Evolutionary conservation across 1,284 basidiomycete genomes (phyloP), one percentile per base, ranked within the genome.

Genomic region (Lentinula novae-zelandiae): DNA sequence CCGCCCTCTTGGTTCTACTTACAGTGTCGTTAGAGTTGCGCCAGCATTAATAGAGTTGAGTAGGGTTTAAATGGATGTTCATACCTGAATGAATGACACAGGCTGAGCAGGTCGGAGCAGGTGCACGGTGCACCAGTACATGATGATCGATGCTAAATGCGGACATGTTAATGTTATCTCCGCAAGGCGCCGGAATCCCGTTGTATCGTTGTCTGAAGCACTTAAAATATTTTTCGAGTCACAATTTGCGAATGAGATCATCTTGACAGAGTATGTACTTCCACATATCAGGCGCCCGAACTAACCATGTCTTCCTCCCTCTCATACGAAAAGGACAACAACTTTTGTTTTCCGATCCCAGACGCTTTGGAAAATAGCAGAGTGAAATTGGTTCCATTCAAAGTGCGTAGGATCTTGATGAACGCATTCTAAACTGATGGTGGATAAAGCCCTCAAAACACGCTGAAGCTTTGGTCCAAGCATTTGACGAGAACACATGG

Each of bases 321-420:
- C 53, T 54, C 53, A 54, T 54, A 39, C 10, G 53, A 54, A 54
- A 60, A 53, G 27, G 63, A 64, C 57, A 42, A 27, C 6, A 58
- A 60, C 46, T 65, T 65, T 27, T 63, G 60, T 49, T 63, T 63
- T 40, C 62, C 62, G n/a, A 49, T 62, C 15, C 62, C 64, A 13
- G 58, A 60, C 34, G 55, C 53, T 10, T 50, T 63, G 12, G 64
- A 65, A 39, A 65, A 52, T 51, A 60, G 62, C 10, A 53, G 49
- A 48, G 58, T 65, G 3, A 59, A 60, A 22, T 22, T 65, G 34
- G 60, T 65, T 2, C 64, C 64, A 9, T 65, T 65, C 34, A 60
- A 61, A 17, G 64, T 65, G 49, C 31, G 63, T 57, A 48, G 7
- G 49, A 38, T 15, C 31, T 6, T 27, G 3, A 5, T 34, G 5